Conservation (phyloP, 1,284 basidiomycete species). For the Ganoderma lucidum region DNA sequence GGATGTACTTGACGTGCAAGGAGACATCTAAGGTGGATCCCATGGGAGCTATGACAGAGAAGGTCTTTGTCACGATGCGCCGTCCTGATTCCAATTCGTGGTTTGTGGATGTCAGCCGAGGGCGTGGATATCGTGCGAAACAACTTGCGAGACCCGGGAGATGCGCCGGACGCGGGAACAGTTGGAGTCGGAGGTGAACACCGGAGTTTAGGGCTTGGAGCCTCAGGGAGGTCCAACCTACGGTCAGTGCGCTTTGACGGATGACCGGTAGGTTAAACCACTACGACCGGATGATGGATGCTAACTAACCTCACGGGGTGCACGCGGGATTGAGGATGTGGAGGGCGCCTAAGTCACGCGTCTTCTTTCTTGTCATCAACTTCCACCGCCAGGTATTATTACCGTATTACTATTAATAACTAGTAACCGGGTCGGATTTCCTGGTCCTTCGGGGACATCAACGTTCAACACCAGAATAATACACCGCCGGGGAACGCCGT, state of each 20-base stretch:
- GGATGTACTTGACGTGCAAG: constrained; percentile 44
- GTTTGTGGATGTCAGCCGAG: not conserved
- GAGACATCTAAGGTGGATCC: constrained; percentile 32
- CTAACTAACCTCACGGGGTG: too few species aligned
- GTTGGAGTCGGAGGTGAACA: not conserved
- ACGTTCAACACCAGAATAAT: not conserved
- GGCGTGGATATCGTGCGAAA: constrained; percentile 7
- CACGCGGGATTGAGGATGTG: too few species aligned
- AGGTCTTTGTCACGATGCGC: not conserved
- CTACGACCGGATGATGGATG: too few species aligned
- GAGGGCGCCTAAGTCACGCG: not conserved
- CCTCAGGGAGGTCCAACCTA: not conserved
- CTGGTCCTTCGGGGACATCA: not conserved
- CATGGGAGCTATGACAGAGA: constrained; percentile 17
- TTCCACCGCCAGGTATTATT: not conserved
- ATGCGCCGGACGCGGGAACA: not conserved
- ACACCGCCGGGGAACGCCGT: not conserved
- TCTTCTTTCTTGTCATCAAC: not conserved
- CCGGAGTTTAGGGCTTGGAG: not conserved
- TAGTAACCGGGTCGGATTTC: not conserved
- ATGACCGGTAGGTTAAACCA: too few species aligned
- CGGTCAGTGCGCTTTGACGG: too few species aligned
- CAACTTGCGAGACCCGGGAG: not conserved
- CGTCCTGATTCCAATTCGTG: not conserved
- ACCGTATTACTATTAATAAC: too few species aligned